phyloP scores from a whole-genome alignment of 805 yeast genomes.

The Lachancea cidri region DNA sequence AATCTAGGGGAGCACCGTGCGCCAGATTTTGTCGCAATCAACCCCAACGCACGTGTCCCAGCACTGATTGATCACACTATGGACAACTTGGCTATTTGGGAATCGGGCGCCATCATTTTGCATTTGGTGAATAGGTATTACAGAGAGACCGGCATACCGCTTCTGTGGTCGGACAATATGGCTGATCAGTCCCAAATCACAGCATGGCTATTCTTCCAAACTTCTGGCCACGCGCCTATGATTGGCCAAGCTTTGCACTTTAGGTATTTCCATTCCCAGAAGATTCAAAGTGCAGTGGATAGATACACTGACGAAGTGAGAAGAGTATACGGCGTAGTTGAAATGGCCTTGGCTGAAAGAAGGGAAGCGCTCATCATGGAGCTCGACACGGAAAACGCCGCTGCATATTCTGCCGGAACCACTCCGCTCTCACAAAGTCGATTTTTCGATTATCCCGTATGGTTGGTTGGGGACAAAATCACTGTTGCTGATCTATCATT shows the following conservation, averaged over 20 bases:
- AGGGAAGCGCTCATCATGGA: slow-evolving; percentile 89
- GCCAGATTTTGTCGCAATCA: slow-evolving; percentile 88
- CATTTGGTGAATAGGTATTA: slow-evolving; percentile 69
- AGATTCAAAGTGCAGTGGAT: slow-evolving; percentile 84
- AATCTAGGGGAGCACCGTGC: slow-evolving; percentile 87
- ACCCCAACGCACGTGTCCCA: slow-evolving; percentile 95
- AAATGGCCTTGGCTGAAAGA: slow-evolving; percentile 90
- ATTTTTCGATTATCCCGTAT: slow-evolving; percentile 87
- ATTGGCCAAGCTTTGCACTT: slow-evolving; percentile 95
- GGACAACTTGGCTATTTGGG: slow-evolving; percentile 85
- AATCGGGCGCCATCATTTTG: slow-evolving; percentile 84
- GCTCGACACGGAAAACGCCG: slow-evolving; percentile 79
- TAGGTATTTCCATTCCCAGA: slow-evolving; percentile 80
- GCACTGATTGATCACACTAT: slow-evolving; percentile 85
- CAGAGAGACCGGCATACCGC: slow-evolving; percentile 60
- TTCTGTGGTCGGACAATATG: slow-evolving; percentile 69
- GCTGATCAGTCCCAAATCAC: slow-evolving; percentile 79
- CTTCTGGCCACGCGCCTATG: slow-evolving; percentile 98
- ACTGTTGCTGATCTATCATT: slow-evolving; percentile 88
- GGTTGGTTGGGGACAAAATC: slow-evolving; percentile 84
- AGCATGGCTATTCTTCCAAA: slow-evolving; percentile 91
- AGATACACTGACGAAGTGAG: slow-evolving; percentile 89
- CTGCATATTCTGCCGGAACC: slow-evolving; percentile 81
- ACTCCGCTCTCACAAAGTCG: slow-evolving; percentile 80
- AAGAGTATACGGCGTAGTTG: slow-evolving; percentile 88